phyloP scores from a whole-genome alignment of 2,329 filamentous ascomycete species.

The Monilinia vaccinii-corymbosi region DNA sequence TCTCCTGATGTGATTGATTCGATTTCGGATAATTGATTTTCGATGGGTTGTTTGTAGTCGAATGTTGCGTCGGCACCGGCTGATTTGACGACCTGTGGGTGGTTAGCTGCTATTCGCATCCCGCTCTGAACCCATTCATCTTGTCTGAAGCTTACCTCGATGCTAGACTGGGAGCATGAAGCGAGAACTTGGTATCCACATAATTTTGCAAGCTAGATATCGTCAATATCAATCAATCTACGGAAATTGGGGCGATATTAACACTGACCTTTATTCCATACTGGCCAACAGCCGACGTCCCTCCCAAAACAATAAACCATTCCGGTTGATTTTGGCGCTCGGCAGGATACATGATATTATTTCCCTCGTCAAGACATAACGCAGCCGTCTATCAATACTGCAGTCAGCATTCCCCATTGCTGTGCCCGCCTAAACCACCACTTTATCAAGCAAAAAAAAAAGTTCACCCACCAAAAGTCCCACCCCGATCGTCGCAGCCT shows the following conservation, averaged over 20 bases:
- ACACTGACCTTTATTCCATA: conserved; percentile 27
- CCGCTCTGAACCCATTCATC: background rate
- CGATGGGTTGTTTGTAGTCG: conserved; percentile 22
- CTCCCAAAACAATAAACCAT: conserved; percentile 33
- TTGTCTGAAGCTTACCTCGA: background rate
- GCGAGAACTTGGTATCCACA: conserved; percentile 33
- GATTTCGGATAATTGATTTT: background rate
- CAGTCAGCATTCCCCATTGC: background rate
- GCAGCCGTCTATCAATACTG: background rate
- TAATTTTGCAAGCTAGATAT: conserved; percentile 28
- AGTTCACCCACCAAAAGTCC: conserved; percentile 27
- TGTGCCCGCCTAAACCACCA: background rate
- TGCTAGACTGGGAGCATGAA: conserved; percentile 27
- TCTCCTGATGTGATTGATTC: background rate
- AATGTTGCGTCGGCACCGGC: conserved; percentile 30
- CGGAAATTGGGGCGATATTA: background rate
- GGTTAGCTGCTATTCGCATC: background rate
- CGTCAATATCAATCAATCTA: background rate
- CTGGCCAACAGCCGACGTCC: conserved; percentile 31
- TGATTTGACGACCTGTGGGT: conserved; percentile 21
- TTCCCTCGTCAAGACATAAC: background rate
- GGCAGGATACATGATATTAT: background rate
- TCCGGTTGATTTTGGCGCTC: conserved; percentile 21
- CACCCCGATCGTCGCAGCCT: conserved; percentile 31
- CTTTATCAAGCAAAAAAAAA: background rate